Conservation (phyloP, 163 green algal genomes). For the Chloroidium sp. region DNA sequence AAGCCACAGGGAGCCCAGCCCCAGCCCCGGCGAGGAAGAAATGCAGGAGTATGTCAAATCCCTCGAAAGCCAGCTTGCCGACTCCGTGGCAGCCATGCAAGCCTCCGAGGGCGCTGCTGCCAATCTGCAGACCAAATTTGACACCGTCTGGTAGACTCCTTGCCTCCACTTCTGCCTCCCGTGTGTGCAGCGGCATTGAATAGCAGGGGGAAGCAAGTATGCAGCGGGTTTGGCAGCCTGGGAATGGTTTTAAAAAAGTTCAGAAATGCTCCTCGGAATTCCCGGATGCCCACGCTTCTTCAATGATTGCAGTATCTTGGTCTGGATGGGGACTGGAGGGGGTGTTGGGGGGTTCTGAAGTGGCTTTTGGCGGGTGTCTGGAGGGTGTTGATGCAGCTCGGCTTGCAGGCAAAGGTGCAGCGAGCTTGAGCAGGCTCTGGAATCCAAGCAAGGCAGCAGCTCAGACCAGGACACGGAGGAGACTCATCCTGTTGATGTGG, state of each 20-base stretch:
- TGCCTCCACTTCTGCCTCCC: neutral
- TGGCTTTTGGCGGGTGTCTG: too few relatives aligned
- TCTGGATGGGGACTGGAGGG: too few relatives aligned
- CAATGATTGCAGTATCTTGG: too few relatives aligned
- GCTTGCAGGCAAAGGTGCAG: neutral
- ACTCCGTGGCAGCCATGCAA: neutral
- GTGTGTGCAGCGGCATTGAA: neutral
- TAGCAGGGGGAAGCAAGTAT: too few relatives aligned
- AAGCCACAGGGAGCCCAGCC: too few relatives aligned
- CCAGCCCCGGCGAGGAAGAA: neutral
- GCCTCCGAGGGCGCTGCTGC: neutral
- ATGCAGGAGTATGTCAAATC: neutral
- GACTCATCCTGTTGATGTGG: too few relatives aligned
- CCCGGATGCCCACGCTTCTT: too few relatives aligned
- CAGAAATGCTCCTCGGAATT: too few relatives aligned
- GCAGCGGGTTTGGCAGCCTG: too few relatives aligned
- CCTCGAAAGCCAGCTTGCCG: neutral
- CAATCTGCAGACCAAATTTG: conserved; percentile 5
- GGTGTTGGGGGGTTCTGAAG: too few relatives aligned
- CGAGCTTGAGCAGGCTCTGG: neutral
- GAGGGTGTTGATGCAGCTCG: too few relatives aligned
- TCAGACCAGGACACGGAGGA: neutral
- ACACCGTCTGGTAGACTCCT: neutral
- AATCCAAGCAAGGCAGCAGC: neutral
- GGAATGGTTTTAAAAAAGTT: too few relatives aligned